phyloP scores from a whole-genome alignment of 2,329 filamentous ascomycete species.

The Aspergillus oerlinghausenensis region DNA sequence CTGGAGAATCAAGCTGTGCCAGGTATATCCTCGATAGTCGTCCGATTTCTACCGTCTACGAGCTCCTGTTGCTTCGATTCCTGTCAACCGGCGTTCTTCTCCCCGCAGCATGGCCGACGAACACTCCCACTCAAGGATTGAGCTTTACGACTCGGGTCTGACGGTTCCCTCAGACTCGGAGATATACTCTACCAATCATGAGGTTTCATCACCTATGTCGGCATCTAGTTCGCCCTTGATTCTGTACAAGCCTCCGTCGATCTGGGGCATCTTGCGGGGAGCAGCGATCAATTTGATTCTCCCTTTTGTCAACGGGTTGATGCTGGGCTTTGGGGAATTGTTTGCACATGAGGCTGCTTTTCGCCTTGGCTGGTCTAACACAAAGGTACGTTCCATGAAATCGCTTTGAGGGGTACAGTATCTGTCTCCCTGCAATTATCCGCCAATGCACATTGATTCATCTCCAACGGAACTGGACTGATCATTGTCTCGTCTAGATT shows the following conservation, averaged over 20 bases:
- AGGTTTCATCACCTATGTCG: constrained; percentile 31
- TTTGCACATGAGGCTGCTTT: constrained; percentile 96
- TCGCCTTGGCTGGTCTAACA: constrained; percentile 85
- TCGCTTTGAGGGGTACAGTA: background rate
- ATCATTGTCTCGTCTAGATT: constrained; percentile 38
- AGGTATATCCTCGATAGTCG: background rate
- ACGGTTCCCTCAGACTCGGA: constrained; percentile 47
- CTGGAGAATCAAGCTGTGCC: too few species aligned
- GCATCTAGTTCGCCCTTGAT: constrained; percentile 37
- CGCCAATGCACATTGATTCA: background rate
- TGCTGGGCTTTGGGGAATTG: constrained; percentile 95
- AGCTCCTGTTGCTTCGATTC: background rate
- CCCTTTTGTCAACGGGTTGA: constrained; percentile 95
- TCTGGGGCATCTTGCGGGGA: constrained; percentile 80
- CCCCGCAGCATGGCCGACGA: constrained; percentile 29
- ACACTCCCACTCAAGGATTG: constrained; percentile 26
- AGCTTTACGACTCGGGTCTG: constrained; percentile 40
- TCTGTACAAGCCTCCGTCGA: constrained; percentile 81
- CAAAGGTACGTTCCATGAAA: constrained; percentile 64
- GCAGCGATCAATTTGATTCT: constrained; percentile 93
- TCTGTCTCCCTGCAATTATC: background rate
- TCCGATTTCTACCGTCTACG: background rate
- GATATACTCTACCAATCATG: constrained; percentile 42
- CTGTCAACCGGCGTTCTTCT: background rate
- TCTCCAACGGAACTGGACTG: background rate